Base-by-base conservation (phyloP, 2,329 filamentous ascomycete species). In the Exserohilum rostratum region DNA sequence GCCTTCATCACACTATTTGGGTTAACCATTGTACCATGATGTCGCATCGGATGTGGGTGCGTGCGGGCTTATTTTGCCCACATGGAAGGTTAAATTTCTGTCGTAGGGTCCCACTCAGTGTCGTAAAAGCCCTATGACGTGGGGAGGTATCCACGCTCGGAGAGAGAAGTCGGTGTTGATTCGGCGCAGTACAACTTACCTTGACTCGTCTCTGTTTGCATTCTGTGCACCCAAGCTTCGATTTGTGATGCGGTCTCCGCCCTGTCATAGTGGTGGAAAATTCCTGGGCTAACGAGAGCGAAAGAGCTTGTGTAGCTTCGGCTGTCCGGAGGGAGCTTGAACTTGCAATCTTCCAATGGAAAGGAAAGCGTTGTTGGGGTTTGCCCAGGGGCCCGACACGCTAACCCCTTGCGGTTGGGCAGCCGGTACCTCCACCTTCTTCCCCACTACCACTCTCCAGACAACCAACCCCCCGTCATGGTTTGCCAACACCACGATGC, bases 1-100 rank as follows among this genome's bases (percentile, higher is more conserved):
- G 4, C 27, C 39, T 48, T 69, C 46, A 47, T 67, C 66, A 46
- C 66, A 69, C 65, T 70, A 12, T 31, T 44, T 20, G 35, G 18
- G 43, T 46, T 30, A 46, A 27, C 20, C 15, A 17, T 22, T 35
- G 43, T 12, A 25, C 43, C 20, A 13, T 15, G 17, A 35, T 22
- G 30, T 35, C 3, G 9, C 31, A 34, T 12, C n/a, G 43, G 31
- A 54, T n/a, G 5, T 34, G 33, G 15, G 9, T 18, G 7, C 10
- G n/a, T 17, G 22, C 22, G 17, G 9, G 10, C 11, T 29, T 18
- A n/a, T 27, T 29, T 11, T 20, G 20, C 13, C 20, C 20, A 35
- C 17, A 34, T 15, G 30, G 2, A 10, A 34, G 18, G 13, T 34
- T 1, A 27, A 25, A 35, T 17, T 46, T 45, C 18, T 13, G n/a